Evolutionary conservation across 2,329 filamentous ascomycete genomes (phyloP).

Genomic region (Rhynchosporium agropyri): DNA sequence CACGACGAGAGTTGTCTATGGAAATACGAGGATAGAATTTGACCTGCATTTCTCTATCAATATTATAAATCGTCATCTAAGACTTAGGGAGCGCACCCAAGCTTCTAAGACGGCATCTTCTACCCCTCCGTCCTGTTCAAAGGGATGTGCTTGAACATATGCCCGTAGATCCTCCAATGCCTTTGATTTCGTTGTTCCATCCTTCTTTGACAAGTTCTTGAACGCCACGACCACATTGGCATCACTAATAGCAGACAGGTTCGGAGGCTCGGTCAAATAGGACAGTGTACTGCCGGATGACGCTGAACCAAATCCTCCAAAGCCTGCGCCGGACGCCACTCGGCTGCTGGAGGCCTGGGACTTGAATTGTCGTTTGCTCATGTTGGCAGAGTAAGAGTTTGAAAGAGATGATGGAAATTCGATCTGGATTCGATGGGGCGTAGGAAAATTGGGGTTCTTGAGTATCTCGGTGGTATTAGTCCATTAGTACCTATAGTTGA

Average conservation of each 20-base stretch:
- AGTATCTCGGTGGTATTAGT: background rate
- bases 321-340: conserved; percentile 40
- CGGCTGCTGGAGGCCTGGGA: conserved; percentile 43
- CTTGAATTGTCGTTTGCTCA: conserved; percentile 41
- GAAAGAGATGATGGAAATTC: background rate
- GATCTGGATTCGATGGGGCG: background rate
- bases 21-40: conserved; percentile 86
- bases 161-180: conserved; percentile 82
- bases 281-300: conserved; percentile 63
- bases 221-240: conserved; percentile 85
- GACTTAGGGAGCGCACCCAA: conserved; percentile 67
- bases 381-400: conserved; percentile 19
- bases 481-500: background rate
- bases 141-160: conserved; percentile 59
- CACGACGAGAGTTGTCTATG: conserved; percentile 85
- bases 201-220: conserved; percentile 91
- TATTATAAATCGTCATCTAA: background rate
- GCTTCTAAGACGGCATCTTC: conserved; percentile 85
- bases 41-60: conserved; percentile 54
- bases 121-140: conserved; percentile 59
- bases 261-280: conserved; percentile 83
- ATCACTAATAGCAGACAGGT: conserved; percentile 76
- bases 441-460: background rate
- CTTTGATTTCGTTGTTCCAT: conserved; percentile 87
- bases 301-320: conserved; percentile 39